These are phyloP conservation scores for Casuarina glauca DNA, from an alignment of 306 rosid genomes.

Conservation along the genomic window DNA sequence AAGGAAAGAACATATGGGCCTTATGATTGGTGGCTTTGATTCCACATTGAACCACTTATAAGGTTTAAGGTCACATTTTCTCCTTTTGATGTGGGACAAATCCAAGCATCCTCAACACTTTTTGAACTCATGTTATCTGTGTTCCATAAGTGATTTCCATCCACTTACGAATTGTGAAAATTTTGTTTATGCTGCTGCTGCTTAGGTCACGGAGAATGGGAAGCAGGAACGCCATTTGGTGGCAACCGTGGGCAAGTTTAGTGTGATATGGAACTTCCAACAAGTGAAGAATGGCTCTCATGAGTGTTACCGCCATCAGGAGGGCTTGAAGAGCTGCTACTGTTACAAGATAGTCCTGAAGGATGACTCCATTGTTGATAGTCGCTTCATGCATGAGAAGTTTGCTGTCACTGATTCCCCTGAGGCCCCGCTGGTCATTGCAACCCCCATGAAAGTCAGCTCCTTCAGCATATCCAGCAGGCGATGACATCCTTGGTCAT, in stretches of 20 bases:
- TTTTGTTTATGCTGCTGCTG: slow-evolving; percentile 18
- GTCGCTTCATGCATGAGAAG: slow-evolving; percentile 95
- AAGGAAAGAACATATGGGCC: too few species aligned
- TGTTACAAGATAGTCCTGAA: slow-evolving; percentile 94
- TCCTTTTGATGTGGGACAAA: too few species aligned
- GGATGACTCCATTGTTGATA: slow-evolving; percentile 94
- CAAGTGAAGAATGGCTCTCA: slow-evolving; percentile 91
- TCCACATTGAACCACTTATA: too few species aligned
- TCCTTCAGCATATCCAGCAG: slow-evolving; percentile 92
- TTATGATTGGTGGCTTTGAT: too few species aligned
- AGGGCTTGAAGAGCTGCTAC: slow-evolving; percentile 95
- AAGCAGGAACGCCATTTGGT: slow-evolving; percentile 97
- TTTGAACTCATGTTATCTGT: neutral
- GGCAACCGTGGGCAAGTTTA: slow-evolving; percentile 95
- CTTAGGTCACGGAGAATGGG: slow-evolving; percentile 91
- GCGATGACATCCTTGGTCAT: slow-evolving; percentile 43
- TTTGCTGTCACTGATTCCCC: slow-evolving; percentile 91
- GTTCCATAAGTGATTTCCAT: neutral
- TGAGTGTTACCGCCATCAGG: slow-evolving; percentile 84
- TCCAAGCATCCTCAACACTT: too few species aligned
- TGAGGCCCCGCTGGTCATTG: slow-evolving; percentile 95
- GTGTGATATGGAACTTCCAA: slow-evolving; percentile 98
- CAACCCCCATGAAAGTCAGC: slow-evolving; percentile 97
- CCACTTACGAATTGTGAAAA: neutral
- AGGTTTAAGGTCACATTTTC: too few species aligned